phyloP scores from a whole-genome alignment of 805 yeast genomes.

The Candida andamanensis region DNA sequence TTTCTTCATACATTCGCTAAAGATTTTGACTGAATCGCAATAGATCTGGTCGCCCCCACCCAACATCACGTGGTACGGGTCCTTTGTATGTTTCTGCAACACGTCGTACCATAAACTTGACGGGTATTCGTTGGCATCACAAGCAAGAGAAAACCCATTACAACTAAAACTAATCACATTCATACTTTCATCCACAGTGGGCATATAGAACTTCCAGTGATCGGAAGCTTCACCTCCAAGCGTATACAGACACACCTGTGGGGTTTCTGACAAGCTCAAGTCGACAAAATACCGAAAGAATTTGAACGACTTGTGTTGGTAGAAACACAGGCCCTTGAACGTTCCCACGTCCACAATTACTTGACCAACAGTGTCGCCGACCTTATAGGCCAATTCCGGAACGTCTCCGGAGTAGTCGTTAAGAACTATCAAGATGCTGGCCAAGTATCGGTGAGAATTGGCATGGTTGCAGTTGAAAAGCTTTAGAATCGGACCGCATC shows the following conservation, averaged over 20 bases:
- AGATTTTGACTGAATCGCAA: constrained; percentile 70
- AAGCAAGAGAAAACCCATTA: constrained; percentile 79
- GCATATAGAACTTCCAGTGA: constrained; percentile 62
- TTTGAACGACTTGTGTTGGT: constrained; percentile 38
- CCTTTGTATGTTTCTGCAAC: constrained; percentile 51
- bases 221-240: constrained; percentile 41
- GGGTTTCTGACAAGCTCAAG: constrained; percentile 42
- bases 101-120: constrained; percentile 89
- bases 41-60: constrained; percentile 98
- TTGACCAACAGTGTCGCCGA: constrained; percentile 29
- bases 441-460: constrained; percentile 51
- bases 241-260: constrained; percentile 59
- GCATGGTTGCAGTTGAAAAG: constrained; percentile 59
- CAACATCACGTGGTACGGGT: constrained; percentile 83
- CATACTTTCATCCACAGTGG: constrained; percentile 62
- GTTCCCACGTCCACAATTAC: constrained; percentile 28
- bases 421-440: constrained; percentile 61
- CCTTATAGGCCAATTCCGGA: constrained; percentile 28
- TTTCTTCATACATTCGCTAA: constrained; percentile 47
- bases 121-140: constrained; percentile 60
- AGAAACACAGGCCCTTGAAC: constrained; percentile 43
- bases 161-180: constrained; percentile 82
- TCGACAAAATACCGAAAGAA: constrained; percentile 67
- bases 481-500: constrained; percentile 77
- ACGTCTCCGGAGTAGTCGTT: constrained; percentile 26